These are phyloP conservation scores for Acanthamoeba lenticulata DNA, from an alignment of 208 protist species.

Conservation along the genomic window DNA sequence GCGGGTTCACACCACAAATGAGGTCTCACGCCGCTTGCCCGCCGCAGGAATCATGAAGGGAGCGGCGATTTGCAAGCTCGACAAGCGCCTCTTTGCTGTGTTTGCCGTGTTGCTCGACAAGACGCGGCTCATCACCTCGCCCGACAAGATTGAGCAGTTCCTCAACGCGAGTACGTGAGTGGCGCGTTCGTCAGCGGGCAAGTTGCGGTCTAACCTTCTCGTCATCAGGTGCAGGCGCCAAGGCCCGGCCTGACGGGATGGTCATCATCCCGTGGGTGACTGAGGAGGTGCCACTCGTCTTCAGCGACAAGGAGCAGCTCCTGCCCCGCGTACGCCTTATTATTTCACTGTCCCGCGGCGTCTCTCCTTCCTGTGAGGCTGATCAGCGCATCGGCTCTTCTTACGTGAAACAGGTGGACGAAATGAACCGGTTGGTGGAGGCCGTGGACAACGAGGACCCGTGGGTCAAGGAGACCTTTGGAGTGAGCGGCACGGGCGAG, in stretches of 20 bases:
- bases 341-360: too few relatives aligned
- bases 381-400: not conserved
- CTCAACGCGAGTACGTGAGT: not conserved
- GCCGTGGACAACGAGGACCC: slow-evolving; percentile 42
- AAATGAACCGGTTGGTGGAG: slow-evolving; percentile 48
- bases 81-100: slow-evolving; percentile 36
- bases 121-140: slow-evolving; percentile 11
- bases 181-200: not conserved
- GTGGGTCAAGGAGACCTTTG: slow-evolving; percentile 44
- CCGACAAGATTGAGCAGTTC: not conserved
- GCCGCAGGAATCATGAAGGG: slow-evolving; percentile 38
- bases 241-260: slow-evolving; percentile 9
- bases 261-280: slow-evolving; percentile 37
- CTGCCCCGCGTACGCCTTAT: not conserved
- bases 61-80: slow-evolving; percentile 59
- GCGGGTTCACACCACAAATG: too few relatives aligned
- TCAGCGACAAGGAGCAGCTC: slow-evolving; percentile 54
- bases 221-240: not conserved
- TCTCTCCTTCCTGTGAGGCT: too few relatives aligned
- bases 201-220: not conserved
- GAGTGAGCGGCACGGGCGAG: slow-evolving; percentile 37
- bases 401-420: not conserved
- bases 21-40: too few relatives aligned
- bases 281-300: not conserved
- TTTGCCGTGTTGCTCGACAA: slow-evolving; percentile 58